Evolutionary conservation across 805 yeast species (phyloP).

Genomic region (Brettanomyces naardenensis): DNA sequence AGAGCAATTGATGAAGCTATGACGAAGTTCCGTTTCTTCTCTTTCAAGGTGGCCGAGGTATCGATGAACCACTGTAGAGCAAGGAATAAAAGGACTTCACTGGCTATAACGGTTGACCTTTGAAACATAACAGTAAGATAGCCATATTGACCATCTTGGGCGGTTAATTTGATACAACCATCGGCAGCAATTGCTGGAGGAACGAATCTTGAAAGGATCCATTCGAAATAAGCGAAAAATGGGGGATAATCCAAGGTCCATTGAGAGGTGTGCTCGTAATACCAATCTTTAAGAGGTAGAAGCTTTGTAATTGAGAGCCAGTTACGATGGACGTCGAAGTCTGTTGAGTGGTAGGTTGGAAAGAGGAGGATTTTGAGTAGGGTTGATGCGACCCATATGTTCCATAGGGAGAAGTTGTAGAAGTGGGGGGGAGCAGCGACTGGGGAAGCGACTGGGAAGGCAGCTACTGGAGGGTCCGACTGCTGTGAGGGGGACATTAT

Average conservation of each 20-base stretch:
- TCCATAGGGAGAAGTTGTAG: constrained; percentile 46
- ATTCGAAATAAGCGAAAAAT: constrained; percentile 92
- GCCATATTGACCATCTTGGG: constrained; percentile 56
- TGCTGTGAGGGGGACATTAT: no score
- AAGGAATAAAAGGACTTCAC: constrained; percentile 64
- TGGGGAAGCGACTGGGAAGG: no score
- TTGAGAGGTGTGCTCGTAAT: constrained; percentile 63
- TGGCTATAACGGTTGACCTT: constrained; percentile 66
- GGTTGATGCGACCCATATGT: constrained; percentile 58
- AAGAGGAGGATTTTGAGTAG: constrained; percentile 54
- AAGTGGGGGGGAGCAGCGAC: no score
- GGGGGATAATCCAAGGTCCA: constrained; percentile 99
- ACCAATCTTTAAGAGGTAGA: constrained; percentile 77
- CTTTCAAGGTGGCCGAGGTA: constrained; percentile 28
- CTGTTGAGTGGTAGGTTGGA: constrained; percentile 87
- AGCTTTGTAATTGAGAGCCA: constrained; percentile 89
- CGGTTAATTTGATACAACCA: constrained; percentile 69
- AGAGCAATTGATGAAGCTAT: constrained; percentile 75
- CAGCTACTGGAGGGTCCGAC: no score
- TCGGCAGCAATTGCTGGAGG: constrained; percentile 57
- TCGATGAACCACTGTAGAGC: constrained; percentile 68
- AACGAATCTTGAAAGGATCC: constrained; percentile 63
- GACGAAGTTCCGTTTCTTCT: constrained; percentile 51
- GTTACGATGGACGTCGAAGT: constrained; percentile 94
- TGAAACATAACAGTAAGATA: constrained; percentile 79